Conservation (phyloP, 2,329 filamentous ascomycete species). For the Talaromyces islandicus region DNA sequence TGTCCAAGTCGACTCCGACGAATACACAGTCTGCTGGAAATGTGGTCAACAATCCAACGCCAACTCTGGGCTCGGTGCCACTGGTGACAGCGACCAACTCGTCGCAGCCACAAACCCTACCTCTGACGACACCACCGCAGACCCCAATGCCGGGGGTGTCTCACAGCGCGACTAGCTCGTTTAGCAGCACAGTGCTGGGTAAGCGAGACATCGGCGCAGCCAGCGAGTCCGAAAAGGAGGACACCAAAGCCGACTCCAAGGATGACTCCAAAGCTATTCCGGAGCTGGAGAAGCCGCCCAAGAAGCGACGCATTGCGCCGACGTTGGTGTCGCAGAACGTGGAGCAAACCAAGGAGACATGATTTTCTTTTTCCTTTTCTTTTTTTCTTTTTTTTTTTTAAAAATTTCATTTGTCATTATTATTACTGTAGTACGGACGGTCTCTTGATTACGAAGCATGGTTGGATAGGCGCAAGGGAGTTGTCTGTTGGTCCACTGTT, state of each 20-base stretch:
- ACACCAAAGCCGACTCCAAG: slow-evolving; percentile 22
- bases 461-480: neutral
- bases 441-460: neutral
- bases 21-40: slow-evolving; percentile 34
- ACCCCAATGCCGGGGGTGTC: slow-evolving; percentile 58
- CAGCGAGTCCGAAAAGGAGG: slow-evolving; percentile 42
- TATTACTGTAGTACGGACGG: neutral
- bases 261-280: neutral
- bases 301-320: slow-evolving; percentile 66
- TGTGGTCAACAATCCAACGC: slow-evolving; percentile 69
- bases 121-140: slow-evolving; percentile 83
- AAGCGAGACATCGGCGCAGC: slow-evolving; percentile 41
- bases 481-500: neutral
- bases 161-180: slow-evolving; percentile 52
- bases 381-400: no score
- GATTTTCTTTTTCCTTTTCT: neutral
- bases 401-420: neutral
- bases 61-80: slow-evolving; percentile 71
- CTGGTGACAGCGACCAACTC: slow-evolving; percentile 69
- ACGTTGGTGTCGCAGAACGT: slow-evolving; percentile 46
- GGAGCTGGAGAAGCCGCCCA: slow-evolving; percentile 45
- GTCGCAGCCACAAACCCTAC: slow-evolving; percentile 46
- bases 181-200: slow-evolving; percentile 49
- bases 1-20: slow-evolving; percentile 55
- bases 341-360: neutral